Evolutionary conservation across 2,329 filamentous ascomycete genomes (phyloP), one percentile per base, ranked within the genome.

Genomic region (Aspergillus pseudonomiae): DNA sequence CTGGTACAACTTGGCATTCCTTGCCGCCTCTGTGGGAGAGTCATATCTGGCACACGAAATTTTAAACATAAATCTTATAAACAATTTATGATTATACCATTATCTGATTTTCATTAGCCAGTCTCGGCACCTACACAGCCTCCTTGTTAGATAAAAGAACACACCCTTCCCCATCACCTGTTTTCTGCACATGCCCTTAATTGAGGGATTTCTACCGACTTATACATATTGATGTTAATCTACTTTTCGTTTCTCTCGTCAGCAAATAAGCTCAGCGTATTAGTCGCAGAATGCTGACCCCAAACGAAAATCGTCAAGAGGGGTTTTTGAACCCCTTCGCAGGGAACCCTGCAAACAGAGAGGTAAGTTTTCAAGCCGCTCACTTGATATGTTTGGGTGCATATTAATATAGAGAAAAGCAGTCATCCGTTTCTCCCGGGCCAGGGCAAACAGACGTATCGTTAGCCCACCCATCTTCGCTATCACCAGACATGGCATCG

Each of bases 401-500:
- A 28, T 57, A 52, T 52, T 66, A 54, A 65, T 62, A 62, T 55
- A 56, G 21, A 24, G 21, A 55, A 16, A 55, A 60, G 30, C 55
- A 64, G 56, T 57, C 48, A 19, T 36, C 60, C 39, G 34, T 52
- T 41, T 61, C 58, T 28, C 34, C 58, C 41, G 50, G 16, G 34
- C n/a, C 60, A 60, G 48, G 60, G 41, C 55, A 53, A 28, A 36
- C 63, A 30, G 59, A 55, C 46, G 43, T 57, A 43, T 52, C 60
- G 39, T 55, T 53, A 56, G 48, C 67, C 32, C 66, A 68, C 19
- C 57, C 67, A 55, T 69, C 67, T 39, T 67, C 69, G 50, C 43
- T 69, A 30, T 70, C 71, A 12, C 69, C 68, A 50, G 68, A 74
- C 39, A 74, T 70, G 70, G 64, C 70, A 6, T 65, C 66, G 57